phyloP scores from a whole-genome alignment of 179 eudicot genomes.

The Drosera spatulata region DNA sequence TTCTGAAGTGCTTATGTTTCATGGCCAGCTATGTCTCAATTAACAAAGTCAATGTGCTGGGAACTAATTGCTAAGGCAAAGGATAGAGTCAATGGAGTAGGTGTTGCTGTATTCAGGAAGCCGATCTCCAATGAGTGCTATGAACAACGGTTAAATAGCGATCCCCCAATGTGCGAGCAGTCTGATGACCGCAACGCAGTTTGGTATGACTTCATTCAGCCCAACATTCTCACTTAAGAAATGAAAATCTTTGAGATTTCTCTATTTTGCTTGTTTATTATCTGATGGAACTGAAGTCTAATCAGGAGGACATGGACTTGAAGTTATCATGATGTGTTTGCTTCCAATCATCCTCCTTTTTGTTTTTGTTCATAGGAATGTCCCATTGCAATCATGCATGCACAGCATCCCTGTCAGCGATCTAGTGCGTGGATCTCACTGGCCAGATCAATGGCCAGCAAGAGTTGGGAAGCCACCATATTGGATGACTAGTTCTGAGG shows the following conservation, averaged over 20 bases:
- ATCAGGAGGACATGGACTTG: not conserved
- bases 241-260: not conserved
- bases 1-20: constrained; percentile 1
- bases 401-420: constrained; percentile 34
- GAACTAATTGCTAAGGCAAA: constrained; percentile 30
- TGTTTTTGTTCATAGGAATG: constrained; percentile 28
- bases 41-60: constrained; percentile 62
- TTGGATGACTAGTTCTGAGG: constrained; percentile 41
- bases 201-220: constrained; percentile 23
- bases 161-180: constrained; percentile 49
- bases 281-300: no score
- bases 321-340: not conserved
- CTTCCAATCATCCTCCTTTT: not conserved
- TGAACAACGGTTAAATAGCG: constrained; percentile 29
- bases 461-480: constrained; percentile 37
- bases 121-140: constrained; percentile 54
- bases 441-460: constrained; percentile 56
- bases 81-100: constrained; percentile 52
- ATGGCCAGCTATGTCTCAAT: constrained; percentile 45
- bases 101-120: constrained; percentile 45
- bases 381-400: constrained; percentile 52
- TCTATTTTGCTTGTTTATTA: no score
- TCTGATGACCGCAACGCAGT: constrained; percentile 66
- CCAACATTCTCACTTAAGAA: not conserved
- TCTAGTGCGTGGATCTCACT: constrained; percentile 36